Evolutionary conservation across 805 yeast species (phyloP), one percentile per base, ranked within the genome.

Genomic region (Candida maesae): DNA sequence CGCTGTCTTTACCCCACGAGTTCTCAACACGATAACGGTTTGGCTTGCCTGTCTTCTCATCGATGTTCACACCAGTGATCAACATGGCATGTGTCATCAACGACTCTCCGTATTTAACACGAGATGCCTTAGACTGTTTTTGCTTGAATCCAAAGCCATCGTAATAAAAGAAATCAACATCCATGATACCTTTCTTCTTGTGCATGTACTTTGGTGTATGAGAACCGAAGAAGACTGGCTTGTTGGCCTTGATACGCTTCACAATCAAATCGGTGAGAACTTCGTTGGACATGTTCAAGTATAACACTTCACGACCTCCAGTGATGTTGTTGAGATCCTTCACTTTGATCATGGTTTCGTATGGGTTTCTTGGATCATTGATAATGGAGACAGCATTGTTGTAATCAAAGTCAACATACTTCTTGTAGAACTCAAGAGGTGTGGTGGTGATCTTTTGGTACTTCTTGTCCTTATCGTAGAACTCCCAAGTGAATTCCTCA

Each of bases 11-110:
- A 48, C 89, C 87, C 89, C 89, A 83, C 10, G 87, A 79, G 65
- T 83, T 83, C 61, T 82, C 88, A 30, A 83, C 88, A 55, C 81
- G 70, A 73, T 84, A 83, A 49, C 87, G 71, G 20, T 75, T 64
- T 19, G 88, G 86, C 45, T 70, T 67, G 6, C 81, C 82, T 2
- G 49, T 44, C 14, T 41, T 36, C 11, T 70, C 77, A 48, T 82
- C 88, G 27, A 87, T 65, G 60, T 86, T 89, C 34, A 84, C 91
- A 24, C 80, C 95, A 11, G 89, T 81, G 55, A 87, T 76, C 17
- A 80, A 73, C 96, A 87, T 87, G 27, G 96, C 96, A 56, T 87
- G 96, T 13, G 95, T 87, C 95, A 87, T 85, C 49, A 78, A 66
- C 18, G 89, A 81, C 49, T 86, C 79, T 42, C 78, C 79, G 49